Conservation (phyloP, 306 rosid species). For the Myrica gale region DNA sequence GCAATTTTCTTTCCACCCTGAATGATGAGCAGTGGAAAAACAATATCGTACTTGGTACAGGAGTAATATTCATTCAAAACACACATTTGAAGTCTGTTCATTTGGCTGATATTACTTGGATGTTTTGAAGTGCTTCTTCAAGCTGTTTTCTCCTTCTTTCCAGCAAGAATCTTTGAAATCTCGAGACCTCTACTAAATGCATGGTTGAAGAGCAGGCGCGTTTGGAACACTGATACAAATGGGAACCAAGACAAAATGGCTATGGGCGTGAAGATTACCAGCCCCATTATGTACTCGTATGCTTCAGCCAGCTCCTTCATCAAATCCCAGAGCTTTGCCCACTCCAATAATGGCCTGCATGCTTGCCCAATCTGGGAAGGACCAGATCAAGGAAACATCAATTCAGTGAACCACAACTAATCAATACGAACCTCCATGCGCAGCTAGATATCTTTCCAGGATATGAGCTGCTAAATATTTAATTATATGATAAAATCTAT, state of each 20-base stretch:
- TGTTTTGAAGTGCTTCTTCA: not conserved
- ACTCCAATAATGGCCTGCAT: slow-evolving; percentile 56
- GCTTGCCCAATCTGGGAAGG: slow-evolving; percentile 72
- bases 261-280: slow-evolving; percentile 69
- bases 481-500: too few species aligned
- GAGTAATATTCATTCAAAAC: too few species aligned
- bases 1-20: too few species aligned
- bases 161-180: slow-evolving; percentile 89
- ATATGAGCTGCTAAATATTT: too few species aligned
- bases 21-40: too few species aligned
- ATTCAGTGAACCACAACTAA: not conserved
- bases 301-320: slow-evolving; percentile 83
- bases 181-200: slow-evolving; percentile 97
- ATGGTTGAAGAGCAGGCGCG: slow-evolving; percentile 89
- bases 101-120: too few species aligned
- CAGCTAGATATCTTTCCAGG: not conserved
- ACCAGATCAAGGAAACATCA: not conserved
- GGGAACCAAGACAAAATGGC: slow-evolving; percentile 93
- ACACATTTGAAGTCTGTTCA: too few species aligned
- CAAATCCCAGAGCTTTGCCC: slow-evolving; percentile 69
- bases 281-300: slow-evolving; percentile 84
- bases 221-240: slow-evolving; percentile 85
- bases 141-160: slow-evolving; percentile 48
- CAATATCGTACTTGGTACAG: too few species aligned
- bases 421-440: not conserved